phyloP scores from a whole-genome alignment of 2,329 filamentous ascomycete species.

The Chalara sp. region DNA sequence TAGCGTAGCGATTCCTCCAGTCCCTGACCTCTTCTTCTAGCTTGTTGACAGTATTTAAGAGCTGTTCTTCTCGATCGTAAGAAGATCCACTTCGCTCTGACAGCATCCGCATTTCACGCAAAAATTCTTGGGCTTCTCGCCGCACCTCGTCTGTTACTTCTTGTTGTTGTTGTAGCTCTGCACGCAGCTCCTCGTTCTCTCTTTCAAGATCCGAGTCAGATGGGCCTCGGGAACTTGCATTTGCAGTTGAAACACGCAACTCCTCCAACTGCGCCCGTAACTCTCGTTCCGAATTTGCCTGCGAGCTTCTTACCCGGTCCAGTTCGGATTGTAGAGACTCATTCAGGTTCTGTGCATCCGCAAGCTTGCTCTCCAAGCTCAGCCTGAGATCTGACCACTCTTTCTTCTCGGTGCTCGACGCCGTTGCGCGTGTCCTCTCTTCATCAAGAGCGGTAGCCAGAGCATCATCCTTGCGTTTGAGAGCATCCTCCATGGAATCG shows the following conservation, averaged over 20 bases:
- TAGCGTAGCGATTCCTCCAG: constrained; percentile 87
- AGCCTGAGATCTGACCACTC: constrained; percentile 62
- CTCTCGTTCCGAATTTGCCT: constrained; percentile 54
- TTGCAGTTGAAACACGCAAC: constrained; percentile 30
- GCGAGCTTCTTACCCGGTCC: constrained; percentile 63
- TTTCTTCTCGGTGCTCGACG: constrained; percentile 56
- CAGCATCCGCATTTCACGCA: constrained; percentile 82
- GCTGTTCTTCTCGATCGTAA: constrained; percentile 73
- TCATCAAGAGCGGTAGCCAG: constrained; percentile 52
- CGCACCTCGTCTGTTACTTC: constrained; percentile 82
- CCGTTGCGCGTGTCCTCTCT: constrained; percentile 46
- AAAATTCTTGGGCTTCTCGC: constrained; percentile 72
- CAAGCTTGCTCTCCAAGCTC: constrained; percentile 66
- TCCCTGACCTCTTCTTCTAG: constrained; percentile 80
- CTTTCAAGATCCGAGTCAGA: constrained; percentile 45
- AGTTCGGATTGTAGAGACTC: constrained; percentile 74
- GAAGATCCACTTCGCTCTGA: constrained; percentile 73
- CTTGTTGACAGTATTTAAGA: constrained; percentile 66
- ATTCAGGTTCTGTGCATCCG: constrained; percentile 70
- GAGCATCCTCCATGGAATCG: constrained; percentile 58
- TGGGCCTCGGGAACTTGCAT: constrained; percentile 20
- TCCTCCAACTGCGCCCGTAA: constrained; percentile 59
- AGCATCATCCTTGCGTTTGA: constrained; percentile 69
- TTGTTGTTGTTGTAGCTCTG: constrained; percentile 65
- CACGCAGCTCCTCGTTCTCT: constrained; percentile 64